Evolutionary conservation across 805 yeast species (phyloP).

Genomic region (Danielia reshetovae): DNA sequence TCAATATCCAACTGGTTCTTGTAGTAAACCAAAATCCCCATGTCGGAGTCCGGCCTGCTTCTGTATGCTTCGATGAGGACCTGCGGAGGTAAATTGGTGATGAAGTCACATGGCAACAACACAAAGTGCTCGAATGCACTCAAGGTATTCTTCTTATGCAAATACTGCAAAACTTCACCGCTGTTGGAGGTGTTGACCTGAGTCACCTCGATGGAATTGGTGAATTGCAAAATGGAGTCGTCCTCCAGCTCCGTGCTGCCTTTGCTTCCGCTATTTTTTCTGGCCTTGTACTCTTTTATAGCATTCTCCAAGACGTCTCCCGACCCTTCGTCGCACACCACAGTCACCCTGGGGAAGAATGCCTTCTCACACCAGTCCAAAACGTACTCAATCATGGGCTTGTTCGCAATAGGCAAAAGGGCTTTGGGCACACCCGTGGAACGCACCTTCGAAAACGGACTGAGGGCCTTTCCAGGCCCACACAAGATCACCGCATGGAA

Average conservation of each 20-base stretch:
- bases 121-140: constrained; percentile 49
- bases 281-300: constrained; percentile 43
- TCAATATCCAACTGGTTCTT: constrained; percentile 68
- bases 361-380: constrained; percentile 92
- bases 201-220: constrained; percentile 21
- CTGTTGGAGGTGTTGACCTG: constrained; percentile 34
- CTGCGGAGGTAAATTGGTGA: constrained; percentile 90
- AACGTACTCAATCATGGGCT: constrained; percentile 82
- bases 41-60: constrained; percentile 59
- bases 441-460: constrained; percentile 65
- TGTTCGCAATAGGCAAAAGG: constrained; percentile 81
- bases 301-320: constrained; percentile 45
- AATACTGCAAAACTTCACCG: constrained; percentile 55
- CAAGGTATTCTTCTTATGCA: constrained; percentile 39
- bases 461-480: constrained; percentile 72
- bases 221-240: constrained; percentile 14
- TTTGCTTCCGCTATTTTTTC: constrained; percentile 24
- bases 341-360: constrained; percentile 64
- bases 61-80: constrained; percentile 80
- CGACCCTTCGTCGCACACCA: constrained; percentile 53
- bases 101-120: constrained; percentile 89
- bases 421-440: constrained; percentile 77
- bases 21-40: constrained; percentile 77
- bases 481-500: constrained; percentile 88
- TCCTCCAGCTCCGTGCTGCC: constrained; percentile 13